A percentile compares a stretch with the other conserved stretches of the same genome.
Conservation (phyloP, 352 stramenopile genomes). For the Nothophytophthora sp. region DNA sequence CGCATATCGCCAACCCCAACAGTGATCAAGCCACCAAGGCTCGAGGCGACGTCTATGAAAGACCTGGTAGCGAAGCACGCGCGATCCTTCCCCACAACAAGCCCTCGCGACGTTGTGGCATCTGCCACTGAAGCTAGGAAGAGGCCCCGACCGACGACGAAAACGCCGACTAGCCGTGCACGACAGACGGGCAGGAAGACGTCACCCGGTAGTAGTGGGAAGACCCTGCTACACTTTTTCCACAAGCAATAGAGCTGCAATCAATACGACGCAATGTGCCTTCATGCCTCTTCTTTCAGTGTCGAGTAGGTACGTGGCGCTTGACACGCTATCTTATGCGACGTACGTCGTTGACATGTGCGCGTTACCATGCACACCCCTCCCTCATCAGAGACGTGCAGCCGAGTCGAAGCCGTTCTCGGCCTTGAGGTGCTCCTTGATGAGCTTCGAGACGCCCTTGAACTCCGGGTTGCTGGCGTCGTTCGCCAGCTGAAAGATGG, state of each 20-base stretch:
- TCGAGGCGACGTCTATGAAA: slow-evolving; percentile 35
- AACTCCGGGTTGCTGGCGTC: slow-evolving; percentile 94
- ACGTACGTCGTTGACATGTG: too few species aligned
- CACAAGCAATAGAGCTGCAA: slow-evolving; percentile 19
- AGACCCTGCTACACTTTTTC: slow-evolving; percentile 57
- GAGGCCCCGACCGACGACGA: slow-evolving; percentile 13
- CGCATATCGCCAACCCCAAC: slow-evolving; percentile 6
- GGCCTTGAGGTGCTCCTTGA: slow-evolving; percentile 91
- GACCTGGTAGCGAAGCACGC: slow-evolving; percentile 37
- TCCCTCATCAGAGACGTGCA: too few species aligned
- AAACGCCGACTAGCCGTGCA: slow-evolving; percentile 11
- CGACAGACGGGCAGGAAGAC: slow-evolving; percentile 13
- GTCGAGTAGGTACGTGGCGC: too few species aligned
- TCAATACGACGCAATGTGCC: too few species aligned
- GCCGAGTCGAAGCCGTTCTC: slow-evolving; percentile 58
- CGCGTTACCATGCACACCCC: too few species aligned
- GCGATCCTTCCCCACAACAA: slow-evolving; percentile 5
- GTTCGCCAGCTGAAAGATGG: slow-evolving; percentile 95
- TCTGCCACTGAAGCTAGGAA: slow-evolving; percentile 19
- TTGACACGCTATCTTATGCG: too few species aligned
- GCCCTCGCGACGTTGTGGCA: slow-evolving; percentile 1
- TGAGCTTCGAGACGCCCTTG: slow-evolving; percentile 92
- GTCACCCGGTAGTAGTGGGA: slow-evolving; percentile 5
- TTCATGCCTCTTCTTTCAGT: too few species aligned
- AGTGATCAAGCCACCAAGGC: slow-evolving; percentile 15